Evolutionary conservation across 495 filamentous ascomycete species (phyloP), one percentile per base, ranked within the genome.

Genomic region (Xylaria venustula): DNA sequence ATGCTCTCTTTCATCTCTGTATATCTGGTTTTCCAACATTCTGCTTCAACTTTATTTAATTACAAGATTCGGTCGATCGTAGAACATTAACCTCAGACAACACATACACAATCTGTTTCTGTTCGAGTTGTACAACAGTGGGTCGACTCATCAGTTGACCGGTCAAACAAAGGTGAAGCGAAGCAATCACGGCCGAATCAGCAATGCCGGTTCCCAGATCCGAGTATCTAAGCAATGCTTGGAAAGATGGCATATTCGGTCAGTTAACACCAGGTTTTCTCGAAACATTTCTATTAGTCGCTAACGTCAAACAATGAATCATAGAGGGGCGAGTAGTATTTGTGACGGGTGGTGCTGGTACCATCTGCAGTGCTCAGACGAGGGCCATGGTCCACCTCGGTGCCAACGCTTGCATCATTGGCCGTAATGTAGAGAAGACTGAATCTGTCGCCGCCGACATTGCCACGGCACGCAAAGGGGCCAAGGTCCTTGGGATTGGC

Each of bases 321-420:
- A 7, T 68, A 93, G 90, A 85, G 58, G 87, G 90, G 69, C 94
- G 94, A 71, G 92, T 98, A 19, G 83, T 97, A 64, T 93, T 98
- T 79, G 95, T 95, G 69, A 98, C 94, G 26, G 94, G 94, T 41
- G 94, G 94, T 53, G 91, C 91, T 1, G 94, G 94, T 37, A 88
- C 91, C 14, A 98, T 98, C 65, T 95, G 94, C 75, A 93, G 89
- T 65, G 91, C 88, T 8, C 94, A 97, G 75, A 94, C 97, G 40
- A 86, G 90, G 54, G 94, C 93, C 15, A 73, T 98, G 40, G 90
- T 98, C 15, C 82, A 92, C 54, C 89, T 98, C 32, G 94, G 94
- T 58, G 93, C 91, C 37, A 88, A 97, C 65, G 94, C 94, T 32
- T 93, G 89, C 72, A 97, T 98, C 67, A 84, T 97, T 46, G 94